Evolutionary conservation across 345 rosid species (phyloP).

Genomic region (Acer yangbiense): DNA sequence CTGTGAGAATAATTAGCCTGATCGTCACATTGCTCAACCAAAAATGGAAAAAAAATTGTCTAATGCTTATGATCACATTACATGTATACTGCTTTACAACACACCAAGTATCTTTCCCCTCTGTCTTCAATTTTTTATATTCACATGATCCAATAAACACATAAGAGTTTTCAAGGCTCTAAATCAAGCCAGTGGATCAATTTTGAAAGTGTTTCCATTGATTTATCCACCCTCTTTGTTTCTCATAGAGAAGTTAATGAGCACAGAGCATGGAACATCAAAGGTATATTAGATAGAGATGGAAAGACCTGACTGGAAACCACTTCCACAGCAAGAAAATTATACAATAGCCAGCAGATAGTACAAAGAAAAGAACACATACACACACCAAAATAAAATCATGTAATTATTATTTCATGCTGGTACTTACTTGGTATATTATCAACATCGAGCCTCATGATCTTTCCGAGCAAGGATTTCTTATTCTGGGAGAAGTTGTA

Average conservation of each 20-base stretch:
- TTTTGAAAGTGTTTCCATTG: not conserved
- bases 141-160: too few relatives aligned
- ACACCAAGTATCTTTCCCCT: too few relatives aligned
- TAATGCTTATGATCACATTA: not conserved
- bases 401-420: slow-evolving; percentile 8
- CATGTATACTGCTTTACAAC: not conserved
- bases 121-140: too few relatives aligned
- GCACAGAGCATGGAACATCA: not conserved
- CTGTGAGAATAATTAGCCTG: not conserved
- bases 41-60: not conserved
- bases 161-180: not conserved
- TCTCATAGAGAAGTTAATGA: not conserved
- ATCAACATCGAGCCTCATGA: slow-evolving; percentile 89
- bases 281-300: too few relatives aligned
- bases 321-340: too few relatives aligned
- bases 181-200: too few relatives aligned
- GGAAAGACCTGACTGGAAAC: too few relatives aligned
- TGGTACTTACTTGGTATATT: slow-evolving; percentile 68
- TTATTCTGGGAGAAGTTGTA: slow-evolving; percentile 90
- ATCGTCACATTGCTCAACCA: not conserved
- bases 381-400: too few relatives aligned
- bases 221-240: not conserved
- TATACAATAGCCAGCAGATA: slow-evolving; percentile 5
- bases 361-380: not conserved
- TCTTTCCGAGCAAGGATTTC: slow-evolving; percentile 94